Percentiles rank a stretch among this genome's conserved stretches.
These are phyloP conservation scores for Aspergillus asperescens DNA, from an alignment of 495 filamentous ascomycete species.

Conservation along the genomic window DNA sequence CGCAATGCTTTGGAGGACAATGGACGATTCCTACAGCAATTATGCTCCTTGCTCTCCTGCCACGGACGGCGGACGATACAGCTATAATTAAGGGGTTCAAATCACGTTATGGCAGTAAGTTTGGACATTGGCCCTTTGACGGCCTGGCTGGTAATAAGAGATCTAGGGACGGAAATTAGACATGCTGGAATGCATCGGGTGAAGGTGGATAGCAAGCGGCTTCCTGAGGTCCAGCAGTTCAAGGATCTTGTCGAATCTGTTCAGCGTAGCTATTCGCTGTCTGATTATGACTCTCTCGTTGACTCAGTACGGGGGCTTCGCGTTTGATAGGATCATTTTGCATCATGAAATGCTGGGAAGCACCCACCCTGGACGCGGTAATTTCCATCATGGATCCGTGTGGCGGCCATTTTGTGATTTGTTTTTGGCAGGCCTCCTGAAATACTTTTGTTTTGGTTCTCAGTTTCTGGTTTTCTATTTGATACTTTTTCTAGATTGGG, in stretches of 20 bases:
- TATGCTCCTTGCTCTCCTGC: constrained; percentile 8
- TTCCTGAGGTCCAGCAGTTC: constrained; percentile 9
- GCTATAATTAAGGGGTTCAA: constrained; percentile 2
- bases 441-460: too few species aligned
- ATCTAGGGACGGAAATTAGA: not conserved
- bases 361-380: not conserved
- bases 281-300: not conserved
- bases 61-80: not conserved
- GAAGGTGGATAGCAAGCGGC: not conserved
- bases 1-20: not conserved
- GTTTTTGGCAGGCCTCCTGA: too few species aligned
- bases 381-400: too few species aligned
- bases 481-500: too few species aligned
- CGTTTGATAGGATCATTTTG: not conserved
- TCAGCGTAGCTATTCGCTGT: not conserved
- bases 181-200: not conserved
- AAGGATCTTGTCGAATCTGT: not conserved
- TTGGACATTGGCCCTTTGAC: not conserved
- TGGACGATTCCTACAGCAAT: constrained; percentile 2
- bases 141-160: not conserved
- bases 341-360: too few species aligned
- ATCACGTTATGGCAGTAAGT: not conserved
- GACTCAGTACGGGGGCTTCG: not conserved
- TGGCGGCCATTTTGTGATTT: too few species aligned
- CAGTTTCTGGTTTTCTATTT: too few species aligned